Base-by-base conservation (phyloP, 2,329 filamentous ascomycete species). In the Beauveria medogensis region DNA sequence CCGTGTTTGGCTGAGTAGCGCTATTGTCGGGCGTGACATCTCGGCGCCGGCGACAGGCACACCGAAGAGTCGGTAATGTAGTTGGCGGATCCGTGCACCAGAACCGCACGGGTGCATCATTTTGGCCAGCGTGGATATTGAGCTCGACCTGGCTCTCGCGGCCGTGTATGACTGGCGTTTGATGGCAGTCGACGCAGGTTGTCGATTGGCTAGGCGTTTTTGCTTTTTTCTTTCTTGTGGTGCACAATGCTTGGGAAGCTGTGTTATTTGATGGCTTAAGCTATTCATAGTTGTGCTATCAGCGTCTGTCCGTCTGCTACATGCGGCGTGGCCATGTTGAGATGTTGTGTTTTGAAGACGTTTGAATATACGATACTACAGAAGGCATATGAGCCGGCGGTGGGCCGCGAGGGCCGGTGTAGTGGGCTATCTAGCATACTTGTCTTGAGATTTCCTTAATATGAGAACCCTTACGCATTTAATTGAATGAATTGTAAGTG, bases 191-290 rank as follows among this genome's bases (percentile, higher is more conserved):
- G 50, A 48, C 43, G 50, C 58, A 54, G 50, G 50, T 43, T 54
- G 58, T 54, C n/a, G 50, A 55, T 60, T 55, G 22, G 12, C 51
- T 43, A 55, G 58, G 58, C 58, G 58, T 60, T 60, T 60, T 40
- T 60, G 50, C 28, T 54, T 47, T 54, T 14, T 47, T 46, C 5
- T 26, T 58, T 58, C 22, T 51, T 28, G 20, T 18, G 12, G 34
- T 43, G 30, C 58, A 22, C 30, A 28, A 47, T 60, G 22, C 20
- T 55, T 43, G 58, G 58, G 30, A 48, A 47, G 30, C 48, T 59
- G 20, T 53, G 20, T 30, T 55, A 22, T 50, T 55, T 48, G 48
- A 28, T 55, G 58, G 12, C 41, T 34, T 46, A 30, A 30, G 6
- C 50, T 43, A 30, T 54, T 26, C 50, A 55, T 43, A 41, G 7